A percentile compares a stretch with the other conserved stretches of the same genome.
phyloP scores from a whole-genome alignment of 2,329 filamentous ascomycete genomes.

The Tolypocladium tropicale region DNA sequence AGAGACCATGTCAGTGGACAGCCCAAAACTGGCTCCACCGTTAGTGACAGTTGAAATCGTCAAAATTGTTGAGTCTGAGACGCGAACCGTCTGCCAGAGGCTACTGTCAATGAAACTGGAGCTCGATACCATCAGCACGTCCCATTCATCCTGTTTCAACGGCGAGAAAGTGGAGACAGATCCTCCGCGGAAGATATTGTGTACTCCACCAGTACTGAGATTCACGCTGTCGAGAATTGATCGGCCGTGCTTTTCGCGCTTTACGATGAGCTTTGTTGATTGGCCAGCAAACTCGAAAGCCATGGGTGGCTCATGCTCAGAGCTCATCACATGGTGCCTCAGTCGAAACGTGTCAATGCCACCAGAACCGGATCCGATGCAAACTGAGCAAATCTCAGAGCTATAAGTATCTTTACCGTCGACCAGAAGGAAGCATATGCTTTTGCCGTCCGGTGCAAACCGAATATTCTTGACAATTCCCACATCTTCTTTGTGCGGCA shows the following conservation, averaged over 20 bases:
- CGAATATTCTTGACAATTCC: not conserved
- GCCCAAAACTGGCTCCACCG: not conserved
- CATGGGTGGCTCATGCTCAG: constrained; percentile 17
- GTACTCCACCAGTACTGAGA: not conserved
- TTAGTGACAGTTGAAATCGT: not conserved
- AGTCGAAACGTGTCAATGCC: not conserved
- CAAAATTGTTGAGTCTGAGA: not conserved
- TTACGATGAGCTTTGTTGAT: constrained; percentile 21
- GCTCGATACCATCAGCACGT: not conserved
- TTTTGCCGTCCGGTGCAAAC: not conserved
- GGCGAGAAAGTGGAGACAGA: not conserved
- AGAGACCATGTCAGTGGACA: not conserved
- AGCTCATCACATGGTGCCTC: not conserved
- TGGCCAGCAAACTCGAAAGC: constrained; percentile 23
- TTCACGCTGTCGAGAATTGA: constrained; percentile 9
- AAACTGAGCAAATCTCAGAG: not conserved
- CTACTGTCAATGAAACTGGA: not conserved
- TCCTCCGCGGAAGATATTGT: not conserved
- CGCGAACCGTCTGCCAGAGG: not conserved
- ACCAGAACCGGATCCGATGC: too few relatives aligned
- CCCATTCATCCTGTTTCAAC: not conserved
- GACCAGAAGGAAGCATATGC: not conserved
- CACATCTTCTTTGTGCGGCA: not conserved
- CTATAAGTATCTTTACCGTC: not conserved
- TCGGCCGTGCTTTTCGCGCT: constrained; percentile 22